Percentiles rank a stretch among this genome's conserved stretches.
Conservation (phyloP, 2,329 filamentous ascomycete species). For the Trichophyton schoenleinii region DNA sequence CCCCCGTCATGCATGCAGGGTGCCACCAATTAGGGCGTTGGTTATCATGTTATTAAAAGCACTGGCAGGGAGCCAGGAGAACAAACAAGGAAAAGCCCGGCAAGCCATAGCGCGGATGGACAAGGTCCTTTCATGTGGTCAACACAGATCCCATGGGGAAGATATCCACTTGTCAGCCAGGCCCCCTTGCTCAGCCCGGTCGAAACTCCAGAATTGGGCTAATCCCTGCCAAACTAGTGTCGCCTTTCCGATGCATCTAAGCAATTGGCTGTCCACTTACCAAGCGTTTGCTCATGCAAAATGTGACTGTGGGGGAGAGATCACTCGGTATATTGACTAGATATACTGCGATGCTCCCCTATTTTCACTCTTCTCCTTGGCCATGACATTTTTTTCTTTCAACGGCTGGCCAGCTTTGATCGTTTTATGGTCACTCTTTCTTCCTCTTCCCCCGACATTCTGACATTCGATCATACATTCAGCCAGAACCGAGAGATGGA, state of each 20-base stretch:
- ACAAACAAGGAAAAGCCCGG: background rate
- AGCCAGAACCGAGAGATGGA: background rate
- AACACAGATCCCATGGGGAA: background rate
- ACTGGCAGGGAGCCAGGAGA: background rate
- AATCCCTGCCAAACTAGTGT: background rate
- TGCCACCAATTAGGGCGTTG: background rate
- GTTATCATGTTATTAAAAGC: background rate
- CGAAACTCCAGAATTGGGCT: conserved; percentile 2
- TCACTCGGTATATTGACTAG: background rate
- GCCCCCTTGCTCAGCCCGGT: background rate
- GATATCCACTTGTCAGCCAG: background rate
- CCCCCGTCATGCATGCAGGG: background rate
- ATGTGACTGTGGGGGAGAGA: background rate
- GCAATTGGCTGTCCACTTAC: background rate
- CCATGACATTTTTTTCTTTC: background rate
- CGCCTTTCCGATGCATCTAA: background rate
- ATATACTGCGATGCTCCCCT: background rate
- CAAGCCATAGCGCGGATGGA: background rate
- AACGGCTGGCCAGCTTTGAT: background rate
- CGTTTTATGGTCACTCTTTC: background rate
- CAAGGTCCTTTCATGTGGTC: background rate
- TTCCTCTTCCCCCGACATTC: background rate
- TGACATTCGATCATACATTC: background rate
- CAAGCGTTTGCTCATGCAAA: background rate
- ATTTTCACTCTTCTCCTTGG: background rate